Percentiles rank a stretch among this genome's conserved stretches.
Evolutionary conservation across 495 filamentous ascomycete genomes (phyloP).

Genomic region (Viridothelium virens): DNA sequence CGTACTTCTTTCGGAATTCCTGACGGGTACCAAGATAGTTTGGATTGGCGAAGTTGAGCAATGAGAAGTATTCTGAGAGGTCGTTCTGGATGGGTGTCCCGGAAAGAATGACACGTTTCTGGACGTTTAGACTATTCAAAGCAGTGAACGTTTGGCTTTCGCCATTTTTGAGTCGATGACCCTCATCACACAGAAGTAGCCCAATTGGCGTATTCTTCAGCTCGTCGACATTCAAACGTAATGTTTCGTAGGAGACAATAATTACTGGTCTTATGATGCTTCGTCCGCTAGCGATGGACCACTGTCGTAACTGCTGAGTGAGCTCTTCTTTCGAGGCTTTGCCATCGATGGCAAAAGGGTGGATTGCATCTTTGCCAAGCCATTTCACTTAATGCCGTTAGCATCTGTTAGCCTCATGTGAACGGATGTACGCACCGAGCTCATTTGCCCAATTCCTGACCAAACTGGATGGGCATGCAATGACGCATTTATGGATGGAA

Average conservation of each 20-base stretch:
- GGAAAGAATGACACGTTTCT: conserved; percentile 85
- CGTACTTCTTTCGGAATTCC: conserved; percentile 93
- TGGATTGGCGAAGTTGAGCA: conserved; percentile 95
- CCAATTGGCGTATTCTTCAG: conserved; percentile 82
- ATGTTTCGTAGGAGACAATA: conserved; percentile 98
- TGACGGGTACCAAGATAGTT: conserved; percentile 78
- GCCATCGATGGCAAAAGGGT: conserved; percentile 92
- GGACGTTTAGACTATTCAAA: conserved; percentile 82
- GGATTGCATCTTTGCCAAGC: conserved; percentile 86
- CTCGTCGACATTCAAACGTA: conserved; percentile 83
- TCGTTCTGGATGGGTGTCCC: conserved; percentile 98
- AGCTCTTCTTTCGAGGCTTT: conserved; percentile 94
- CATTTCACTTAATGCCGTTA: conserved; percentile 60
- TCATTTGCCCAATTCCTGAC: conserved; percentile 99
- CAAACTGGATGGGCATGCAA: conserved; percentile 95
- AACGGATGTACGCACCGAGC: conserved; percentile 35
- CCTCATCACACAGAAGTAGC: conserved; percentile 94
- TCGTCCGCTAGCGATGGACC: conserved; percentile 82
- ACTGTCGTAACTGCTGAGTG: conserved; percentile 81
- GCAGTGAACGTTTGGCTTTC: conserved; percentile 91
- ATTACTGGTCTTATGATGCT: conserved; percentile 91
- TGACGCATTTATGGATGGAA: conserved; percentile 94
- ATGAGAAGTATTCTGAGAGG: conserved; percentile 90
- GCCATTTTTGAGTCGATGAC: conserved; percentile 96
- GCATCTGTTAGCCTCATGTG: background rate